phyloP scores from a whole-genome alignment of 2,329 filamentous ascomycete genomes.

The Talaromyces sp. region DNA sequence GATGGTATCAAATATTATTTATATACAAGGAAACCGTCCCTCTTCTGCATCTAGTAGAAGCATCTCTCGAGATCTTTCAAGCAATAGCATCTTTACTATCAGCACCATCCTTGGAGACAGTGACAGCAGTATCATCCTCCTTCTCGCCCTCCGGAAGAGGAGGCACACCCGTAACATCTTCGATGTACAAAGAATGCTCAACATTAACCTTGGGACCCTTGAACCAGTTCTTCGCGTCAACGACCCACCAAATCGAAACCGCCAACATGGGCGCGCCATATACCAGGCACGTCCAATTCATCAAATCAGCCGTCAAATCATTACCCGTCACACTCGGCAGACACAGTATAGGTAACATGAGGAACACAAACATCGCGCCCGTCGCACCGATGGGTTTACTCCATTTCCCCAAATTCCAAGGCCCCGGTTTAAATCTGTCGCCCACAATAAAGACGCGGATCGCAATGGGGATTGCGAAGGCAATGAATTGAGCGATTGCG shows the following conservation, averaged over 20 bases:
- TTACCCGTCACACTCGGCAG: conserved; percentile 57
- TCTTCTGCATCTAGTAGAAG: neutral
- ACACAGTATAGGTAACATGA: conserved; percentile 68
- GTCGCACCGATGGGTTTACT: conserved; percentile 56
- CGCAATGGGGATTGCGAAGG: conserved; percentile 43
- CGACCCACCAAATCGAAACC: conserved; percentile 59
- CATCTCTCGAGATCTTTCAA: neutral
- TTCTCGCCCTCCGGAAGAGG: conserved; percentile 9
- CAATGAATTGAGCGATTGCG: conserved; percentile 64
- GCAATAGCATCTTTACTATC: neutral
- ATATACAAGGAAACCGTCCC: neutral
- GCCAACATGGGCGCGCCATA: conserved; percentile 63
- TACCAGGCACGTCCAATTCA: conserved; percentile 69
- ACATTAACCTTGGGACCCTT: conserved; percentile 67
- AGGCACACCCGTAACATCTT: neutral
- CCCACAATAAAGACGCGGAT: conserved; percentile 53
- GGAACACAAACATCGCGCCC: conserved; percentile 57
- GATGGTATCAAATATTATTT: neutral
- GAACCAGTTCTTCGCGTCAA: conserved; percentile 66
- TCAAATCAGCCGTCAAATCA: conserved; percentile 50
- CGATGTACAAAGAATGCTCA: conserved; percentile 45
- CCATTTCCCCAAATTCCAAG: conserved; percentile 64
- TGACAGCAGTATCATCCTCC: neutral
- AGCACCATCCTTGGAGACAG: neutral
- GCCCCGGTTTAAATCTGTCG: conserved; percentile 61